These are phyloP conservation scores for Coniochaeta pulveracea DNA, from an alignment of 2,329 filamentous ascomycete species.

Conservation along the genomic window DNA sequence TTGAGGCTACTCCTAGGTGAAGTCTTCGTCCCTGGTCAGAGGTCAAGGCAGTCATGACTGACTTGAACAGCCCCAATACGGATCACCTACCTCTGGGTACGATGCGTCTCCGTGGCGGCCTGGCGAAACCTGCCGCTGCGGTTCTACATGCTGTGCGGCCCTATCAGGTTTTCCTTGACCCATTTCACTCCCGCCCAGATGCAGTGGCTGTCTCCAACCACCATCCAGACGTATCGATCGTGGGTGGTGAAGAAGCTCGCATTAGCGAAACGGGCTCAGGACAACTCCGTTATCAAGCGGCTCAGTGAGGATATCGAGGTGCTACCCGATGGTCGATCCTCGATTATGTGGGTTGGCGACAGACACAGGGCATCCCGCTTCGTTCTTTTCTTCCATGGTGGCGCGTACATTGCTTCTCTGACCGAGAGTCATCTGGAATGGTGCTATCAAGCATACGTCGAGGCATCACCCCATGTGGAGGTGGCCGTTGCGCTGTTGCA, in stretches of 20 bases:
- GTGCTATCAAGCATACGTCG: slow-evolving; percentile 16
- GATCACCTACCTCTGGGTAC: too few species aligned
- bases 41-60: too few species aligned
- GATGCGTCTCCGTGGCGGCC: slow-evolving; percentile 8
- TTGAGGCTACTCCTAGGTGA: too few species aligned
- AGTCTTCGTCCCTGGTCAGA: too few species aligned
- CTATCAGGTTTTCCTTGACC: slow-evolving; percentile 9
- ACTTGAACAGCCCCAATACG: slow-evolving; percentile 8
- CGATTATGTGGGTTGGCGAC: slow-evolving; percentile 18
- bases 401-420: slow-evolving; percentile 15
- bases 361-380: slow-evolving; percentile 14
- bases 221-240: slow-evolving; percentile 6
- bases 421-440: slow-evolving; percentile 14
- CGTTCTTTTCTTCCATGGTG: slow-evolving; percentile 20
- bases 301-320: slow-evolving; percentile 9
- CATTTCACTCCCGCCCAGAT: slow-evolving; percentile 9
- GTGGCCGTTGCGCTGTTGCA: slow-evolving; percentile 21
- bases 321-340: slow-evolving; percentile 11
- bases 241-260: slow-evolving; percentile 7
- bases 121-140: slow-evolving; percentile 9
- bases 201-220: slow-evolving; percentile 8
- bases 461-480: slow-evolving; percentile 7
- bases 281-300: slow-evolving; percentile 2
- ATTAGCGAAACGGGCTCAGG: slow-evolving; percentile 2
- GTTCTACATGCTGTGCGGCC: slow-evolving; percentile 8